These are phyloP conservation scores for Apiospora marii DNA, from an alignment of 2,329 filamentous ascomycete species.

Conservation along the genomic window DNA sequence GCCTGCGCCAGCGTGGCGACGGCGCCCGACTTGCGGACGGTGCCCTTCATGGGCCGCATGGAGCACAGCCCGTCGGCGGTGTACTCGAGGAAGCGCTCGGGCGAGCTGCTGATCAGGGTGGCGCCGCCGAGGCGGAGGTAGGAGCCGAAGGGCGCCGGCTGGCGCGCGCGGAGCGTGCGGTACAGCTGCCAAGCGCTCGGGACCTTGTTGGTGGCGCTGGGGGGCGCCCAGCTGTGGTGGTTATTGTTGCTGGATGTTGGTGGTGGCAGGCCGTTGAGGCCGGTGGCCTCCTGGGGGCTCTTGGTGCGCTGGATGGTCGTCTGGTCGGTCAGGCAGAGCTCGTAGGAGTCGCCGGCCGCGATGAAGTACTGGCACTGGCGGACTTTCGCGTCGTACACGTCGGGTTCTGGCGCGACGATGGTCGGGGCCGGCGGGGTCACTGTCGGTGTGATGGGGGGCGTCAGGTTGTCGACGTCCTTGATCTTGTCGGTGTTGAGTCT, in stretches of 20 bases:
- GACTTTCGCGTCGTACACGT: constrained; percentile 72
- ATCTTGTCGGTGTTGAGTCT: constrained; percentile 32
- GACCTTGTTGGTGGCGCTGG: constrained; percentile 27
- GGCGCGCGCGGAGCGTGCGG: constrained; percentile 70
- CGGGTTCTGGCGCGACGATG: constrained; percentile 51
- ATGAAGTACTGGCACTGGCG: constrained; percentile 74
- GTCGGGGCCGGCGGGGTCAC: constrained; percentile 31
- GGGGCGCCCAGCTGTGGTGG: constrained; percentile 31
- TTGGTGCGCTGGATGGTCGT: constrained; percentile 64
- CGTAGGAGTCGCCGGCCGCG: constrained; percentile 81
- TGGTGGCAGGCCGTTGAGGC: constrained; percentile 42
- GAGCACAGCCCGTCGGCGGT: constrained; percentile 65
- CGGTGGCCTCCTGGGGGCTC: constrained; percentile 41
- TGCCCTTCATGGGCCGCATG: constrained; percentile 96
- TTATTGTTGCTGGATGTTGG: constrained; percentile 43
- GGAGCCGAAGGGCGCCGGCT: constrained; percentile 86
- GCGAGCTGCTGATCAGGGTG: constrained; percentile 83
- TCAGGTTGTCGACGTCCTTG: constrained; percentile 33
- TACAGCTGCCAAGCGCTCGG: constrained; percentile 72
- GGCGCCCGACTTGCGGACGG: constrained; percentile 77
- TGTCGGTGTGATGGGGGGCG: constrained; percentile 41
- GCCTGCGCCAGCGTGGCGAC: constrained; percentile 76
- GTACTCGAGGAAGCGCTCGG: constrained; percentile 83
- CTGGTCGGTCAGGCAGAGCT: constrained; percentile 82
- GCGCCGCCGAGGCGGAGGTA: constrained; percentile 75